phyloP scores from a whole-genome alignment of 2,329 filamentous ascomycete species.

The Emericellopsis cladophorae region DNA sequence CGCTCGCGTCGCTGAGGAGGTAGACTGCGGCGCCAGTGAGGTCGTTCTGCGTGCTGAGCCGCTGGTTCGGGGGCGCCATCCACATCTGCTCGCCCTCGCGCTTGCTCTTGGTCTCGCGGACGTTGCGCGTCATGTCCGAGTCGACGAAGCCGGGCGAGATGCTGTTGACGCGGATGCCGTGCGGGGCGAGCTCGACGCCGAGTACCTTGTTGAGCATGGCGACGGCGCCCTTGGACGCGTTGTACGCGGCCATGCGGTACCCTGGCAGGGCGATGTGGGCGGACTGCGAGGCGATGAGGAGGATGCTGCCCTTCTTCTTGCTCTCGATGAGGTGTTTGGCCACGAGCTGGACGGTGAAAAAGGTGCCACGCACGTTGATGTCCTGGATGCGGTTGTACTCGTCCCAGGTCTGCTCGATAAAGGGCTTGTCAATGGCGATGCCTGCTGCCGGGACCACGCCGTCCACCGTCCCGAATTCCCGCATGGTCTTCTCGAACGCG shows the following conservation, averaged over 20 bases:
- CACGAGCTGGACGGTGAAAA: conserved; percentile 24
- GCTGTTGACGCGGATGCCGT: conserved; percentile 22
- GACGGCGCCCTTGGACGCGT: conserved; percentile 27
- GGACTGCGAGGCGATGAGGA: conserved; percentile 23
- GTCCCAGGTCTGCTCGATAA: conserved; percentile 28
- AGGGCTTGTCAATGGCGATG: conserved; percentile 28
- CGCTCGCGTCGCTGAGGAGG: conserved; percentile 27
- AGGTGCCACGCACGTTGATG: conserved; percentile 28
- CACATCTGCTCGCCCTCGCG: conserved; percentile 22
- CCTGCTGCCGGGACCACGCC: conserved; percentile 21
- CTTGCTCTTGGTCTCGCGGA: conserved; percentile 16
- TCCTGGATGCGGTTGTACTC: conserved; percentile 25
- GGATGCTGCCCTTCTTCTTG: conserved; percentile 22
- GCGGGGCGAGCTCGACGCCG: conserved; percentile 21
- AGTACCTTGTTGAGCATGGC: conserved; percentile 24
- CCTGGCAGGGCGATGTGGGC: conserved; percentile 21
- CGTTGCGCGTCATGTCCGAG: conserved; percentile 19
- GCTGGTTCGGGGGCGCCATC: conserved; percentile 21
- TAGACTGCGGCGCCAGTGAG: conserved; percentile 27
- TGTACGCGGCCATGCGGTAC: conserved; percentile 26
- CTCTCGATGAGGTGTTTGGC: conserved; percentile 26
- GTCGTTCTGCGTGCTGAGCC: conserved; percentile 26
- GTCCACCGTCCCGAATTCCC: conserved; percentile 13
- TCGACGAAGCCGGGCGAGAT: conserved; percentile 23
- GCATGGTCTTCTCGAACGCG: conserved; percentile 10